phyloP scores from a whole-genome alignment of 1,284 basidiomycete genomes.

The Garcileccinum viscosum region DNA sequence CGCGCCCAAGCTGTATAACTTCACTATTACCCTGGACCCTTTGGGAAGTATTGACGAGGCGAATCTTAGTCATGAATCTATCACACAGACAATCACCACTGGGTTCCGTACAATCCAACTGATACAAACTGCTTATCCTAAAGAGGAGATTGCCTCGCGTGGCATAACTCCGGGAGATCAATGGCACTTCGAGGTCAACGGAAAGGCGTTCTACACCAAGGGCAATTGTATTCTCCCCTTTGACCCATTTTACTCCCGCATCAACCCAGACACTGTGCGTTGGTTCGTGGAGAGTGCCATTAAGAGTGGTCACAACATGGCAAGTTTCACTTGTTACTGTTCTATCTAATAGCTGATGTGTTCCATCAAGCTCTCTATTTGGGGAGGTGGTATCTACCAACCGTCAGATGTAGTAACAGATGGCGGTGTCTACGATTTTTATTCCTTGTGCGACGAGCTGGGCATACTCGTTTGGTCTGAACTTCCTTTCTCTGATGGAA shows the following conservation, averaged over 20 bases:
- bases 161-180: conserved; percentile 65
- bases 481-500: conserved; percentile 65
- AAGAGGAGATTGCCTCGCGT: conserved; percentile 48
- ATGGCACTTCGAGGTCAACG: conserved; percentile 43
- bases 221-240: conserved; percentile 50
- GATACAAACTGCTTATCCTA: conserved; percentile 53
- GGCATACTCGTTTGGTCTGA: conserved; percentile 70
- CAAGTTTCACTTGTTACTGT: conserved; percentile 29
- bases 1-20: conserved; percentile 58
- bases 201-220: conserved; percentile 58
- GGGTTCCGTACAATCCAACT: conserved; percentile 65
- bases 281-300: conserved; percentile 66
- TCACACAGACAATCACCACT: conserved; percentile 50
- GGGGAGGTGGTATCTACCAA: conserved; percentile 64
- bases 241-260: conserved; percentile 54
- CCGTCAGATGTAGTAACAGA: conserved; percentile 47
- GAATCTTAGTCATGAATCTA: conserved; percentile 6
- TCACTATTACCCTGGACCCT: conserved; percentile 44
- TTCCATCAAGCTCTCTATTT: too few relatives aligned
- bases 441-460: conserved; percentile 65
- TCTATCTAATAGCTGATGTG: too few relatives aligned
- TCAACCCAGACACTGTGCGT: conserved; percentile 54
- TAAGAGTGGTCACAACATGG: conserved; percentile 64
- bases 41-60: background rate
- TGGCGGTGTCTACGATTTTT: conserved; percentile 62